phyloP scores from a whole-genome alignment of 768 basidiomycete species.

The Austroboletus eburneus region DNA sequence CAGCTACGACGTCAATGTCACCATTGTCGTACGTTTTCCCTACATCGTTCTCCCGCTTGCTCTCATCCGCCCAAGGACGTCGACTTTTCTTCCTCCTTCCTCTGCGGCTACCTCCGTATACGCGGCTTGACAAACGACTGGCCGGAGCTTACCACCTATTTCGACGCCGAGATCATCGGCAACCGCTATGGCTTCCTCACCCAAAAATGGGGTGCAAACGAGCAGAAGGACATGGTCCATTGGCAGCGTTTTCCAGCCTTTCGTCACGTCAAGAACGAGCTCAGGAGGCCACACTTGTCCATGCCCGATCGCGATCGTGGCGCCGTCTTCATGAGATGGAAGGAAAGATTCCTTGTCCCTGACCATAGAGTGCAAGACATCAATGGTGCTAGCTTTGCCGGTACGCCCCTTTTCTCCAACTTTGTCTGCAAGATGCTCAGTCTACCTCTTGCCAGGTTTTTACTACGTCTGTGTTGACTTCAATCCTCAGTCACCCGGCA shows the following conservation, averaged over 20 bases:
- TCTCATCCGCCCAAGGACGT: constrained; percentile 59
- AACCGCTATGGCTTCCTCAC: constrained; percentile 89
- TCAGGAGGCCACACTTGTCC: constrained; percentile 73
- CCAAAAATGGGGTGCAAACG: constrained; percentile 84
- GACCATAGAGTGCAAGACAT: constrained; percentile 92
- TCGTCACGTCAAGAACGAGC: constrained; percentile 72
- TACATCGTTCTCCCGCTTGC: neutral
- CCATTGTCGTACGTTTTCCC: constrained; percentile 70
- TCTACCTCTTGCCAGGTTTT: constrained; percentile 53
- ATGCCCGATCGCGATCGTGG: constrained; percentile 74
- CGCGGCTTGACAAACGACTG: constrained; percentile 90
- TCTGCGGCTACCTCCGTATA: constrained; percentile 92
- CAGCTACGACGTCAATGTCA: constrained; percentile 92
- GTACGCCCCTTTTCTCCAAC: constrained; percentile 39
- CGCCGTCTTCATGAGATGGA: constrained; percentile 94
- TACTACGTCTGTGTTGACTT: constrained; percentile 96
- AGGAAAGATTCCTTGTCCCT: constrained; percentile 94
- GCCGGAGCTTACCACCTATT: constrained; percentile 94
- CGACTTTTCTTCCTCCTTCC: constrained; percentile 77
- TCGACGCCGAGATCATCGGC: constrained; percentile 95
- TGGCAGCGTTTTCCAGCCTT: constrained; percentile 94
- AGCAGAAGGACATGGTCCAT: constrained; percentile 89
- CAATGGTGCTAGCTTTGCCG: constrained; percentile 92
- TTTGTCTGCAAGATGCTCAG: too few relatives aligned
- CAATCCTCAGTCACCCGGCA: constrained; percentile 53